Base-by-base conservation (phyloP, 495 filamentous ascomycete species). In the Aspergillus diversus region DNA sequence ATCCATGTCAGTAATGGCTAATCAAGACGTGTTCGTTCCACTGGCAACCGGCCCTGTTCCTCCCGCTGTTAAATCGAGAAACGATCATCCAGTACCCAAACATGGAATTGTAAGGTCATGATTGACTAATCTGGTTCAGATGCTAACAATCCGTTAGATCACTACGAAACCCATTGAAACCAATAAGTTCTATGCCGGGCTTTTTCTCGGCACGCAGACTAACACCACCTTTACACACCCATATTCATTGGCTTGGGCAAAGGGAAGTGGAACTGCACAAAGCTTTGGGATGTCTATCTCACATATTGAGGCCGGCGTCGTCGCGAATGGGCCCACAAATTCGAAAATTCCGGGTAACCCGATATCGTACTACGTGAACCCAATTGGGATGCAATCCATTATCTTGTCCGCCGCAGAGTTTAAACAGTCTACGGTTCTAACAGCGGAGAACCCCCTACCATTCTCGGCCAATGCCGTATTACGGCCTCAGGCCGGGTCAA, bases 161-260 rank as follows among this genome's bases (percentile, higher is more conserved):
- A 76, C 84, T 17, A 72, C 75, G 3, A 73, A 68, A 1, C 90
- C 89, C 0, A 82, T 91, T 63, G 78, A 84, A 55, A 95, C 93
- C 12, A 96, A 97, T 74, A 97, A 97, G 68, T 99, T 97, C 74
- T 97, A 97, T 69, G 87, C 87, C 56, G 96, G 96, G 53, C 87
- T 97, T 65, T 95, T 94, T 69, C 78, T 97, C 3, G 92, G 88
- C 4, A 83, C 74, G 51, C 93, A 96, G 73, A 83, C 77, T 5
- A 83, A 84, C 42, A 81, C 87, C 1, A 84, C 87, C 0, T 97
- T 90, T 81, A 90, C 91, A 2, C 89, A 96, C 71, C 95, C 95
- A 9, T 99, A 97, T 73, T 89, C 90, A 0, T 65, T 97, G 3
- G 75, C 83, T 42, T 97, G 92, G 92, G 80, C 86, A 3, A 87